These are phyloP conservation scores for Craterostigma plantagineum DNA, from an alignment of 257 asterid species.

Conservation along the genomic window DNA sequence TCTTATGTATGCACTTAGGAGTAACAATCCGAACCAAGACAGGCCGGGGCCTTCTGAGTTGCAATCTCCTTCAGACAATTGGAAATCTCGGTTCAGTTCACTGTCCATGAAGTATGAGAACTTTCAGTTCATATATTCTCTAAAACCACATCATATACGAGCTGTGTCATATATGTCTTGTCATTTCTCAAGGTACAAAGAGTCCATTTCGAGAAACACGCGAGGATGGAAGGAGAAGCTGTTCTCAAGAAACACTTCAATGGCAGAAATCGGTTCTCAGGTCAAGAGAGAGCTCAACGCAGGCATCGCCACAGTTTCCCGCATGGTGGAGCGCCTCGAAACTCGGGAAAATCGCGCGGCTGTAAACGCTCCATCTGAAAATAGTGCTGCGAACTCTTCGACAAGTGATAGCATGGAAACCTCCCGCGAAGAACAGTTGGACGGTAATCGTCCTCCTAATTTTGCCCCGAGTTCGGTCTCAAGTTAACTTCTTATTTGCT, in stretches of 20 bases:
- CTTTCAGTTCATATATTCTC: neutral
- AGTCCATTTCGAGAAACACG: conserved; percentile 62
- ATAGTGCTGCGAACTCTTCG: too few relatives aligned
- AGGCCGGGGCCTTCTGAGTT: conserved; percentile 73
- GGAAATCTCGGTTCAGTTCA: conserved; percentile 66
- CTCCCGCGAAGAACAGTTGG: too few relatives aligned
- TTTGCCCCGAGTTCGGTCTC: too few relatives aligned
- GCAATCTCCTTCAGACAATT: conserved; percentile 49
- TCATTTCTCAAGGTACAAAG: conserved; percentile 67
- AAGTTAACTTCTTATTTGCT: too few relatives aligned
- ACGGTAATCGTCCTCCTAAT: too few relatives aligned
- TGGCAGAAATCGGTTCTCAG: conserved; percentile 66
- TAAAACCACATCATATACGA: too few relatives aligned
- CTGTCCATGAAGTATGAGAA: conserved; percentile 57
- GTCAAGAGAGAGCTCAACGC: conserved; percentile 62
- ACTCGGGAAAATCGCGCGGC: conserved; percentile 10
- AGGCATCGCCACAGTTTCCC: conserved; percentile 75
- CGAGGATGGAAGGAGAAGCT: conserved; percentile 84
- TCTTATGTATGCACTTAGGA: conserved; percentile 22
- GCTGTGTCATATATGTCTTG: neutral
- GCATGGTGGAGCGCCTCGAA: conserved; percentile 85
- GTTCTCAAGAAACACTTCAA: conserved; percentile 58
- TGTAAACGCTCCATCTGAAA: too few relatives aligned
- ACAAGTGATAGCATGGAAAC: too few relatives aligned
- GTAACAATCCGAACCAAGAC: conserved; percentile 33